phyloP scores from a whole-genome alignment of 2,329 filamentous ascomycete species.

The Epichloe festucae region DNA sequence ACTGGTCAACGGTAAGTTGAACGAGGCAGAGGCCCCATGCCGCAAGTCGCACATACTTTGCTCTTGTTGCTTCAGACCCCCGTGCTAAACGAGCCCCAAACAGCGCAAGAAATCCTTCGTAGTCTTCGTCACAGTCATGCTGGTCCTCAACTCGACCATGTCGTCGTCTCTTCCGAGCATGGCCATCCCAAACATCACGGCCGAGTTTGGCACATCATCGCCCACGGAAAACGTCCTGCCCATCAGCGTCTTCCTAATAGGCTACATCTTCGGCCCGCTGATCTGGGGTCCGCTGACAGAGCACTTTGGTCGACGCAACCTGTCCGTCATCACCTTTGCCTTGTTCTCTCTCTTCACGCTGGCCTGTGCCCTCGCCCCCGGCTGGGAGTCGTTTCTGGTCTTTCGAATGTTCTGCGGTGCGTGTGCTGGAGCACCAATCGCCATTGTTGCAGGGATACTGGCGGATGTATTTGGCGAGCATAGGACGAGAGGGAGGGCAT shows the following conservation, averaged over 20 bases:
- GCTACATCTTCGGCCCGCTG: constrained; percentile 48
- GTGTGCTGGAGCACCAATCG: constrained; percentile 42
- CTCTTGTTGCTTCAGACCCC: too few relatives aligned
- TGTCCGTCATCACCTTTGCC: constrained; percentile 29
- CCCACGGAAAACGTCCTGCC: constrained; percentile 36
- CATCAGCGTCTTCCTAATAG: constrained; percentile 50
- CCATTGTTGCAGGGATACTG: constrained; percentile 46
- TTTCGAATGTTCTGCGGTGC: constrained; percentile 38
- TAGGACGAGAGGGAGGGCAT: constrained; percentile 40
- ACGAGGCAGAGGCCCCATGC: too few relatives aligned
- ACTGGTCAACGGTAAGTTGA: constrained; percentile 30
- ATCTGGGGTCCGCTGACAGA: constrained; percentile 54
- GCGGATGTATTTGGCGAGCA: constrained; percentile 48
- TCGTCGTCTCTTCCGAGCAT: constrained; percentile 52
- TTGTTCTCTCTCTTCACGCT: constrained; percentile 36
- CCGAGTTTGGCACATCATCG: constrained; percentile 42
- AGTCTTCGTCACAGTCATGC: constrained; percentile 39
- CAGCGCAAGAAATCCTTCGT: constrained; percentile 42
- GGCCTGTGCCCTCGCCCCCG: constrained; percentile 38
- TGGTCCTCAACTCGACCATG: constrained; percentile 56
- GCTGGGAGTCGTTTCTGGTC: constrained; percentile 37
- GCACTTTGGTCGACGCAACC: constrained; percentile 40
- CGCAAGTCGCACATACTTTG: too few relatives aligned
- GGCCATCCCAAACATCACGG: constrained; percentile 43
- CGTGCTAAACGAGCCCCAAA: neutral